Percentiles rank a stretch among this genome's conserved stretches.
phyloP scores from a whole-genome alignment of 1,284 basidiomycete genomes.

The Amylostereum chailletii region DNA sequence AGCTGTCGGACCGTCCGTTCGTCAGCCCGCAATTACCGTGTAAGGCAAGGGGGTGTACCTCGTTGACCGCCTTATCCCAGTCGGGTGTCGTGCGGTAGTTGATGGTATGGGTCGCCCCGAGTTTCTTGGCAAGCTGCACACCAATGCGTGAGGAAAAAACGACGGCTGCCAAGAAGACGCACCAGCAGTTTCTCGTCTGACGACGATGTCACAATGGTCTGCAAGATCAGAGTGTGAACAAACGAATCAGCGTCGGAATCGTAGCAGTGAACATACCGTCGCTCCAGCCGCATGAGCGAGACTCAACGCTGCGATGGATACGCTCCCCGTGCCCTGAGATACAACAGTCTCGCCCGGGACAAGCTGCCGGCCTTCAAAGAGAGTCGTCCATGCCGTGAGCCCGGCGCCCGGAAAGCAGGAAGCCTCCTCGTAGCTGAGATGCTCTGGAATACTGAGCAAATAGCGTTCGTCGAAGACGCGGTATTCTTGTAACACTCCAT shows the following conservation, averaged over 20 bases:
- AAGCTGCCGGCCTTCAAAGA: conserved; percentile 22
- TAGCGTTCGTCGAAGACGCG: conserved; percentile 1
- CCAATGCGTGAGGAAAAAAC: too few relatives aligned
- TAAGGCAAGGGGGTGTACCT: conserved; percentile 11
- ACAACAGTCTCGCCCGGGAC: conserved; percentile 24
- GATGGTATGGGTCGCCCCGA: conserved; percentile 27
- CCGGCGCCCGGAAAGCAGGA: conserved; percentile 18
- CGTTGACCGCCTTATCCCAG: conserved; percentile 24
- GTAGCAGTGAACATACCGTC: not conserved
- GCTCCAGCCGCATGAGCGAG: not conserved
- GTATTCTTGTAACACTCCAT: conserved; percentile 9
- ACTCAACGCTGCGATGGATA: conserved; percentile 18
- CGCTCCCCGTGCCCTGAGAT: conserved; percentile 32
- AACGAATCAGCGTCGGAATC: not conserved
- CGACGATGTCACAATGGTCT: conserved; percentile 32
- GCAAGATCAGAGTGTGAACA: not conserved
- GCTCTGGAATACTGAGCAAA: conserved; percentile 1
- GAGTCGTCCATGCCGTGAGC: conserved; percentile 30
- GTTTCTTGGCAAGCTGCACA: conserved; percentile 15
- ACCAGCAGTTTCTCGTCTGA: conserved; percentile 31
- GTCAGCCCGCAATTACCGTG: too few relatives aligned
- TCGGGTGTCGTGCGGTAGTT: conserved; percentile 23
- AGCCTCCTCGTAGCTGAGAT: conserved; percentile 4
- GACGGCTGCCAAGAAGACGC: not conserved
- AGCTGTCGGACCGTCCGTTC: not conserved